A percentile compares a stretch with the other conserved stretches of the same genome.
Conservation (phyloP, 2,329 filamentous ascomycete genomes). For the Exophiala sp. region DNA sequence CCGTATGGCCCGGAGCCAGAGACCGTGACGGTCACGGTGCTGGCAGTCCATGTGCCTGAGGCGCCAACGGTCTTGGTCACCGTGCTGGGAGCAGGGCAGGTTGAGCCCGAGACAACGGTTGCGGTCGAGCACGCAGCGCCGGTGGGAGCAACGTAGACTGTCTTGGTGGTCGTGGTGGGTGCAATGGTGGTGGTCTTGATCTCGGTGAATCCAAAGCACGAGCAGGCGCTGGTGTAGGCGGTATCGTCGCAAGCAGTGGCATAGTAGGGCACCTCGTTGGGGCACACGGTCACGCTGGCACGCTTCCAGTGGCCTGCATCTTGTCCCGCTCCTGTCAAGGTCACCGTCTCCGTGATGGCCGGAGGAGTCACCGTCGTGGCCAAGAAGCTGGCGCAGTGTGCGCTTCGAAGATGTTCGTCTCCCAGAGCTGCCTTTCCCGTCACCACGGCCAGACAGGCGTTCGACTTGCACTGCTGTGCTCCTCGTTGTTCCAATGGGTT, state of each 20-base stretch:
- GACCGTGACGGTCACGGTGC: constrained; percentile 7
- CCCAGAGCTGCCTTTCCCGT: constrained; percentile 27
- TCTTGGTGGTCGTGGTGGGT: constrained; percentile 28
- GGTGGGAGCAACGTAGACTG: constrained; percentile 24
- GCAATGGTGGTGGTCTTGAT: constrained; percentile 26
- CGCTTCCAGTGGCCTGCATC: constrained; percentile 20
- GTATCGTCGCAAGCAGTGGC: constrained; percentile 26
- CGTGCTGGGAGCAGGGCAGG: constrained; percentile 13
- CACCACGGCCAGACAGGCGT: constrained; percentile 27
- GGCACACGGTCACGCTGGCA: constrained; percentile 25
- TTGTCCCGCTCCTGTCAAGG: constrained; percentile 10
- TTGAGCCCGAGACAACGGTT: constrained; percentile 9
- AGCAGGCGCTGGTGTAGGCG: constrained; percentile 26
- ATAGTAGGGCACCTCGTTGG: constrained; percentile 29
- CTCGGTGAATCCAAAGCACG: constrained; percentile 21
- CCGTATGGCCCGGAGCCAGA: constrained; percentile 2
- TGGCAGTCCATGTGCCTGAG: neutral
- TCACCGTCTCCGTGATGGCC: constrained; percentile 19
- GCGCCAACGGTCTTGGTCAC: constrained; percentile 11
- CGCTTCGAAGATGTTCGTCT: constrained; percentile 20
- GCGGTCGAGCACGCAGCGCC: constrained; percentile 5
- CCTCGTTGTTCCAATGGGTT: constrained; percentile 13
- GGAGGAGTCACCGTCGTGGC: constrained; percentile 19
- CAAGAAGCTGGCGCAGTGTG: constrained; percentile 27
- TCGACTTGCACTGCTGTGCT: constrained; percentile 6